Conservation (phyloP, 208 protist species). For the Acanthamoeba royreba region DNA sequence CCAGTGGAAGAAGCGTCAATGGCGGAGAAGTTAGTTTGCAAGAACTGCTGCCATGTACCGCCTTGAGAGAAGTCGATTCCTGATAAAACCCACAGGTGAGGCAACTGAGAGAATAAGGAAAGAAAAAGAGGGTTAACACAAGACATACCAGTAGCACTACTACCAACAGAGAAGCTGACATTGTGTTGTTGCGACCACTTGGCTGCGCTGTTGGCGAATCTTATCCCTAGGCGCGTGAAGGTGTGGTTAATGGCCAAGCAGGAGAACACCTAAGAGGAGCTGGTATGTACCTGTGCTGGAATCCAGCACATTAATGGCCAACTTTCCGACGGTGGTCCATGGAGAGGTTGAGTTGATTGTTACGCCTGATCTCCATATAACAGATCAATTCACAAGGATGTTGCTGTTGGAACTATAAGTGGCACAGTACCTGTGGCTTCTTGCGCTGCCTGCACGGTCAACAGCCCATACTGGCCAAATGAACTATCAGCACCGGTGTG, state of each 20-base stretch:
- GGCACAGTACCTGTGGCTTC: background rate
- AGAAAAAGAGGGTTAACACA: too few species aligned
- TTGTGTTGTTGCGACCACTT: background rate
- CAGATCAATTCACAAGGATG: background rate
- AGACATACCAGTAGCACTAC: background rate
- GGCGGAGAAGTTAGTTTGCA: background rate
- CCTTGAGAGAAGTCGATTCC: background rate
- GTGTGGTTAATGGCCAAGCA: background rate
- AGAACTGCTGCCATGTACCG: background rate
- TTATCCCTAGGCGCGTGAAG: background rate
- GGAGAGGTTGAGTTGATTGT: too few species aligned
- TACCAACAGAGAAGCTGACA: background rate
- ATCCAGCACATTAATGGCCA: too few species aligned
- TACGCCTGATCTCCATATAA: too few species aligned
- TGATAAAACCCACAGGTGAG: background rate
- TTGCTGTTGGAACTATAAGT: background rate
- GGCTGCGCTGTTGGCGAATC: background rate
- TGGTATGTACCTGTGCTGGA: too few species aligned
- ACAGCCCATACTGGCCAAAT: background rate
- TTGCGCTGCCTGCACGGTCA: background rate
- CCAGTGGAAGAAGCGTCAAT: background rate
- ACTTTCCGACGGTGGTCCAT: too few species aligned
- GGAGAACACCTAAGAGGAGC: background rate
- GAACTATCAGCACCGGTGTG: background rate
- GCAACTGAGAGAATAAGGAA: too few species aligned